Conservation (phyloP, 2,329 filamentous ascomycete species). For the Fusarium sp. region DNA sequence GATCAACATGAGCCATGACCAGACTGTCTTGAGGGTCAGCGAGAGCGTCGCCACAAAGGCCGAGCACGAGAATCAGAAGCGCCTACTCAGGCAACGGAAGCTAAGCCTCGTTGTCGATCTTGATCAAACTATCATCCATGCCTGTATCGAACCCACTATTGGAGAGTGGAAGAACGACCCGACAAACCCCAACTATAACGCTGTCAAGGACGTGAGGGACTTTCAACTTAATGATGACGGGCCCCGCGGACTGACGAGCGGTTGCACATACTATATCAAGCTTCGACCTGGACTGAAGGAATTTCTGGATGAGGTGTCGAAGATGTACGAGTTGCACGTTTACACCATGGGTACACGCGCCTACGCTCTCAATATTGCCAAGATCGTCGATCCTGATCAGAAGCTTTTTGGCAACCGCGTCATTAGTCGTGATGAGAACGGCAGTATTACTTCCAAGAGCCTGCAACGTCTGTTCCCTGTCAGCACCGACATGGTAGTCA, state of each 20-base stretch:
- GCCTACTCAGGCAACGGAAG: slow-evolving; percentile 83
- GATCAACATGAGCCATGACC: slow-evolving; percentile 95
- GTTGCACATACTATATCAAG: slow-evolving; percentile 99
- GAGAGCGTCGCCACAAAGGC: slow-evolving; percentile 80
- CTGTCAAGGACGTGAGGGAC: slow-evolving; percentile 86
- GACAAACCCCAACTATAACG: slow-evolving; percentile 88
- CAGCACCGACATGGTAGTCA: slow-evolving; percentile 98
- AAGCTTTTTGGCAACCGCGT: slow-evolving; percentile 94
- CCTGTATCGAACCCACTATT: slow-evolving; percentile 95
- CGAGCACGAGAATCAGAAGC: slow-evolving; percentile 87
- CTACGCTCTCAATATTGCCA: slow-evolving; percentile 92
- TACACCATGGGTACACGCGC: slow-evolving; percentile 99
- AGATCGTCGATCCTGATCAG: slow-evolving; percentile 89
- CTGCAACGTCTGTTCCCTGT: slow-evolving; percentile 92
- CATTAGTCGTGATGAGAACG: slow-evolving; percentile 96
- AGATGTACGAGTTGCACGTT: slow-evolving; percentile 93
- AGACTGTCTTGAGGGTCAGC: slow-evolving; percentile 87
- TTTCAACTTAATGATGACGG: slow-evolving; percentile 93
- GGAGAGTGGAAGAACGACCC: slow-evolving; percentile 94
- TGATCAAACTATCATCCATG: slow-evolving; percentile 98
- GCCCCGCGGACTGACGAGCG: slow-evolving; percentile 72
- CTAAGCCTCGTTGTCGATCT: slow-evolving; percentile 95
- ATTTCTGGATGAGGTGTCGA: slow-evolving; percentile 82
- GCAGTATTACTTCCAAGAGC: slow-evolving; percentile 90
- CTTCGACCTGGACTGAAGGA: slow-evolving; percentile 85